Evolutionary conservation across 345 rosid genomes (phyloP), one percentile per base, ranked within the genome.

Genomic region (Stellera chamaejasme): DNA sequence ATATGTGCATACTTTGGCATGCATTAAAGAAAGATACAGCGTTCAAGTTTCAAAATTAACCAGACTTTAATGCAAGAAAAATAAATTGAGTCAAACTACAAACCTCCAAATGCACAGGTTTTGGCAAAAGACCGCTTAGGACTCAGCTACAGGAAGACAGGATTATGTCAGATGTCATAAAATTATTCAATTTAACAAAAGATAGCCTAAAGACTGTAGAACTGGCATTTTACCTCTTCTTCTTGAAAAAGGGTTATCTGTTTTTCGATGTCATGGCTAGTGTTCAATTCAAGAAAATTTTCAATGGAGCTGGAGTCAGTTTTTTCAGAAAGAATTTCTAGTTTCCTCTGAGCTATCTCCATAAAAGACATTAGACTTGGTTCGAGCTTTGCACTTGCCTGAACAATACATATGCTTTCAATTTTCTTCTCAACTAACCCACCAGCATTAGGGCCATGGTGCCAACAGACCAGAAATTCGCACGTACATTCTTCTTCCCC

Each of bases 401-500:
- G 70, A 16, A 67, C 60, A 39, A 72, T n/a, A 59, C 83, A 81
- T 19, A 81, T 47, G 56, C 45, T 47, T 48, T 72, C 86, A 10
- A 81, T 49, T 32, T 56, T 73, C 65, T 62, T 75, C 39, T 43
- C 10, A 11, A 44, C 6, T 48, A 68, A 13, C 19, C 7, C 50
- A 14, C 59, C 72, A 9, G 28, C 43, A 41, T 4, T 2, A 1
- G 81, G 81, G 52, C 86, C 86, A 51, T 81, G 86, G 19, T 32
- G 36, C 82, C 79, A 77, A 16, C 19, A n/a, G 14, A 81, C 50
- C 36, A 71, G 11, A 62, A 77, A 81, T 15, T 25, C 43, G 60
- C 86, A 81, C 50, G 2, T 5, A 52, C 86, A 81, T 47, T 43
- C 68, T 54, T 77, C 82, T 55, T 66, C 70, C 43, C 81, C 83